Percentiles rank a stretch among this genome's conserved stretches.
These are phyloP conservation scores for Trametes villosa DNA, from an alignment of 768 basidiomycete species.

Conservation along the genomic window DNA sequence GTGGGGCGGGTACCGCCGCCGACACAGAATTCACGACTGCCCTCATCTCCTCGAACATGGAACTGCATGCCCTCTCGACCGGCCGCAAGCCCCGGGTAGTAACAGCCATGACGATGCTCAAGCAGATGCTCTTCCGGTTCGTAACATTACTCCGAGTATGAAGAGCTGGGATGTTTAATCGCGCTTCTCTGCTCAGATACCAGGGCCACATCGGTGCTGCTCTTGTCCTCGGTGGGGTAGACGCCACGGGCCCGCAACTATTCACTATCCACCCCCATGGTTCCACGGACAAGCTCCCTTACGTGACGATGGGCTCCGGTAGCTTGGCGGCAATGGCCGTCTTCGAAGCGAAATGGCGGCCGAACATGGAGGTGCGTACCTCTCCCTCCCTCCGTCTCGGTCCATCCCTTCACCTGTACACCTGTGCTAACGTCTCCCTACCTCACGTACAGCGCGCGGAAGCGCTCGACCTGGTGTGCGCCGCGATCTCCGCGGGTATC, in stretches of 20 bases:
- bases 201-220: constrained; percentile 96
- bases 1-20: constrained; percentile 98
- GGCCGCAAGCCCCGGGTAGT: constrained; percentile 93
- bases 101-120: constrained; percentile 99
- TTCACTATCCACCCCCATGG: constrained; percentile 97
- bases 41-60: constrained; percentile 94
- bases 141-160: no score
- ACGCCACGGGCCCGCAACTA: constrained; percentile 89
- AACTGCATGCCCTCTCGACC: constrained; percentile 87
- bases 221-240: constrained; percentile 96
- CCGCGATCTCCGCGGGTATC: constrained; percentile 93
- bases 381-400: no score
- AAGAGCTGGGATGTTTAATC: no score
- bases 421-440: neutral
- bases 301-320: constrained; percentile 98
- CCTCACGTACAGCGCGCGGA: constrained; percentile 63
- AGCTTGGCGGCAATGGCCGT: constrained; percentile 98
- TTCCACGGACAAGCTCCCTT: constrained; percentile 97
- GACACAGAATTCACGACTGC: constrained; percentile 96
- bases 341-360: constrained; percentile 86
- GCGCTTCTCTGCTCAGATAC: constrained; percentile 53
- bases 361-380: constrained; percentile 73
- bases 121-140: constrained; percentile 92
- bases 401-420: neutral
- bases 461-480: constrained; percentile 81